phyloP scores from a whole-genome alignment of 768 basidiomycete species.

The Aureoboletus auriporus region DNA sequence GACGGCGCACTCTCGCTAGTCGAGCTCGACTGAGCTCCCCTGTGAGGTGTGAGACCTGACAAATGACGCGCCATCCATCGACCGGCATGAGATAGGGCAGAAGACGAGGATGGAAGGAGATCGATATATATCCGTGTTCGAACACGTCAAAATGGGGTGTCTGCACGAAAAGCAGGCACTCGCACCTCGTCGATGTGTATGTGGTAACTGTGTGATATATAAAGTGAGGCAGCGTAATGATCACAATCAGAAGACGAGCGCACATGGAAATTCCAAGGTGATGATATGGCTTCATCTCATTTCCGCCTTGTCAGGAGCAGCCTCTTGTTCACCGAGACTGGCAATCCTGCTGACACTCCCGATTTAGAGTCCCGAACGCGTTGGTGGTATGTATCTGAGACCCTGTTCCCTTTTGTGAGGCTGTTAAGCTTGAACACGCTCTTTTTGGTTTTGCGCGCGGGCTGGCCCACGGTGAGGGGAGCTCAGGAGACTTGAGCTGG shows the following conservation, averaged over 20 bases:
- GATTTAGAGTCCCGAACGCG: no score
- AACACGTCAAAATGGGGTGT: neutral
- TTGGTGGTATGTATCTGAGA: slow-evolving; percentile 21
- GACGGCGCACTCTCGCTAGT: no score
- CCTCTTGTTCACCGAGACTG: slow-evolving; percentile 15
- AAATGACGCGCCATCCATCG: no score
- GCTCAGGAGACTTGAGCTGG: slow-evolving; percentile 16
- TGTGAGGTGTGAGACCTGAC: no score
- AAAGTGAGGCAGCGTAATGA: neutral
- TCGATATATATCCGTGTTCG: slow-evolving; percentile 52
- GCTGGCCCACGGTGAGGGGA: slow-evolving; percentile 5
- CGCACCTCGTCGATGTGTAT: slow-evolving; percentile 77
- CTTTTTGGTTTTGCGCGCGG: slow-evolving; percentile 23
- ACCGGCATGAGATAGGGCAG: slow-evolving; percentile 57
- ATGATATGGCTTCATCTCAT: slow-evolving; percentile 62
- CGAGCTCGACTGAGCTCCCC: no score
- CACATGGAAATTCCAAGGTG: slow-evolving; percentile 77
- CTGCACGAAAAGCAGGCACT: slow-evolving; percentile 15
- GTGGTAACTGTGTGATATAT: slow-evolving; percentile 49
- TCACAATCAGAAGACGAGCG: slow-evolving; percentile 1
- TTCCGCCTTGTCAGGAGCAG: neutral
- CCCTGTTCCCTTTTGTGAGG: slow-evolving; percentile 32
- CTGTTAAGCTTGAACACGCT: slow-evolving; percentile 35
- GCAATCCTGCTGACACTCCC: slow-evolving; percentile 5
- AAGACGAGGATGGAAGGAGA: slow-evolving; percentile 71